phyloP scores from a whole-genome alignment of 1,284 basidiomycete species.

The Naganishia sp. region DNA sequence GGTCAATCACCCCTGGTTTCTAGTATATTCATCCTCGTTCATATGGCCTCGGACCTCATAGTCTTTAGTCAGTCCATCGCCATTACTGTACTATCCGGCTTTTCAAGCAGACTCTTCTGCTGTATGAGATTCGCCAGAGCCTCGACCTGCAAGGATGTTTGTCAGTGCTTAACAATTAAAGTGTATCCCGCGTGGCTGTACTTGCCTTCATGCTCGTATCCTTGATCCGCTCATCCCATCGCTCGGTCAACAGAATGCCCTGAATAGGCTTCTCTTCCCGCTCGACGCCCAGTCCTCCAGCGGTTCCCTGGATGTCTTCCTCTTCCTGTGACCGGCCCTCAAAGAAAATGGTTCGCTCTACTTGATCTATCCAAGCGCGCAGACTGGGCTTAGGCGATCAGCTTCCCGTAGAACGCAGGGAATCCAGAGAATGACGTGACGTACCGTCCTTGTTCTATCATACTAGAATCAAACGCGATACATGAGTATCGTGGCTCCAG shows the following conservation, averaged over 20 bases:
- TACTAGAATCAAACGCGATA: slow-evolving; percentile 50
- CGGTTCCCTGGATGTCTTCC: slow-evolving; percentile 85
- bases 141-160: slow-evolving; percentile 26
- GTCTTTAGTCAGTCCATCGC: slow-evolving; percentile 15
- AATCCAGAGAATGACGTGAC: slow-evolving; percentile 19
- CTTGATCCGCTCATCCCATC: slow-evolving; percentile 87
- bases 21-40: no score
- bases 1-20: background rate
- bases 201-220: slow-evolving; percentile 76
- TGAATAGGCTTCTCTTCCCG: slow-evolving; percentile 71
- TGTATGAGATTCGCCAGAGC: slow-evolving; percentile 31
- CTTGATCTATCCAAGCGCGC: slow-evolving; percentile 89
- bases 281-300: slow-evolving; percentile 79
- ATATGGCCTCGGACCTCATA: background rate
- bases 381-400: slow-evolving; percentile 51
- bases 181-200: no score
- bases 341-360: slow-evolving; percentile 88
- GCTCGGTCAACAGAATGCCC: slow-evolving; percentile 81
- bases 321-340: slow-evolving; percentile 67
- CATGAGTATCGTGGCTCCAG: background rate
- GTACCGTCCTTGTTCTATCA: slow-evolving; percentile 89
- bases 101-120: slow-evolving; percentile 24
- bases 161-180: background rate
- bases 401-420: background rate
- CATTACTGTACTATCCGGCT: slow-evolving; percentile 2